phyloP scores from a whole-genome alignment of 2,329 filamentous ascomycete species.

The Clarireedia monteithiana region DNA sequence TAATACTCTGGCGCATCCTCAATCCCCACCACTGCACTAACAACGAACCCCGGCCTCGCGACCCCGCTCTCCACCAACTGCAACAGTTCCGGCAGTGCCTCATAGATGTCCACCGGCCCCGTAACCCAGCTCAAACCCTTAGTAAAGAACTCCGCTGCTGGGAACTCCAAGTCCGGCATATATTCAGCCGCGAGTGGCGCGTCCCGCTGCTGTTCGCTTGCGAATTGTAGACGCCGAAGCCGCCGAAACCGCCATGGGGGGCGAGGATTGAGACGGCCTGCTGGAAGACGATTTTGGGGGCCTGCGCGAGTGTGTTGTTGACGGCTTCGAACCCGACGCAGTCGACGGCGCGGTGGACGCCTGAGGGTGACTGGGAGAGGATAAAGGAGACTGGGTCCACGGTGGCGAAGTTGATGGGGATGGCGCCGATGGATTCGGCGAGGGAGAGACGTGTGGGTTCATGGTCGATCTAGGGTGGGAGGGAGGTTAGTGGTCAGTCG shows the following conservation, averaged over 20 bases:
- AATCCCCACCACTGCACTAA: conserved; percentile 55
- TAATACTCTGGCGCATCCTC: conserved; percentile 55
- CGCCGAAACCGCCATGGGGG: conserved; percentile 26
- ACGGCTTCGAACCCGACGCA: conserved; percentile 58
- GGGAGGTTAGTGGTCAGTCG: too few relatives aligned
- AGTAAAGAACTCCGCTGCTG: conserved; percentile 41
- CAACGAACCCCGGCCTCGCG: conserved; percentile 59
- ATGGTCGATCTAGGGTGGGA: conserved; percentile 31
- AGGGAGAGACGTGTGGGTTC: conserved; percentile 50
- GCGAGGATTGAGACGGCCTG: conserved; percentile 26
- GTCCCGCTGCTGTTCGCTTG: too few relatives aligned
- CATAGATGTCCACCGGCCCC: conserved; percentile 62
- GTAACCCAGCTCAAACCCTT: conserved; percentile 59
- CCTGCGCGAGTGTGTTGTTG: conserved; percentile 46
- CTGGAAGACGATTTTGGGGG: conserved; percentile 43
- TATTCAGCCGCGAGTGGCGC: too few relatives aligned
- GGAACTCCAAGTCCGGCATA: too few relatives aligned
- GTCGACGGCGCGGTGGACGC: conserved; percentile 58
- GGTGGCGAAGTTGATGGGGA: conserved; percentile 52
- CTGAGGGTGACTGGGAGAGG: conserved; percentile 47
- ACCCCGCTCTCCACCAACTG: conserved; percentile 35
- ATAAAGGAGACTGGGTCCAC: conserved; percentile 54
- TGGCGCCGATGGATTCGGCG: conserved; percentile 54
- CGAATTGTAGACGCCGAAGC: too few relatives aligned
- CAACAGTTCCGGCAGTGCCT: conserved; percentile 56